Base-by-base conservation (phyloP, 331 rosid species). In the Cucumis variabilis region DNA sequence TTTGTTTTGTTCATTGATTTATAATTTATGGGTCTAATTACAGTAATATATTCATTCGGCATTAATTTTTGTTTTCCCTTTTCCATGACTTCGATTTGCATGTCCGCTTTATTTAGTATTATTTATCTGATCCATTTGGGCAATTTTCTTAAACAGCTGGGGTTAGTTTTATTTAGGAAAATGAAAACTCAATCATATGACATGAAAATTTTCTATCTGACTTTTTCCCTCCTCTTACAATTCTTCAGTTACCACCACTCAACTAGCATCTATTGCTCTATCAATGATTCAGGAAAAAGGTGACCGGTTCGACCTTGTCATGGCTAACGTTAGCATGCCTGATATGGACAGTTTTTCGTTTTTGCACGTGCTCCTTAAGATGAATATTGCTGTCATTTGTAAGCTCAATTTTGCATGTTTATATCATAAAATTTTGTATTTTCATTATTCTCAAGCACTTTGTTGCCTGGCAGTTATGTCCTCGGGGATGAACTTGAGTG, bases 381-480 rank as follows among this genome's bases (percentile, higher is more conserved):
- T 44, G 16, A 66, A 84, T n/a, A 87, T 91, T 58, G 89, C 85
- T 55, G 86, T 84, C 90, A 79, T 91, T 55, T 41, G 93, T 91
- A 88, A 86, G 89, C 67, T 86, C 63, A 37, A 23, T 51, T 62
- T 58, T 12, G 7, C 13, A 0, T 78, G 1, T 3, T 51, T 15
- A 41, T 62, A 69, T 76, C 77, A 4, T 23, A 17, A 24, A 66
- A 67, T 84, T 67, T 8, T n/a, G 25, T 66, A 44, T 55, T 53
- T 85, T 53, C 50, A 72, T 69, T 85, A 37, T 72, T 30, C 67
- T 85, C 30, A 85, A 85, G 20, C n/a, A 30, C 83, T 77, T 25
- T 17, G 60, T 75, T 60, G 46, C 44, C 21, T 25, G 21, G 73
- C 83, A 88, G 91, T 90, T 41, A 88, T 87, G 87, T 87, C 91